Percentiles rank a stretch among this genome's conserved stretches.
Evolutionary conservation across 495 filamentous ascomycete genomes (phyloP).

Genomic region (Penicillium antarcticum): DNA sequence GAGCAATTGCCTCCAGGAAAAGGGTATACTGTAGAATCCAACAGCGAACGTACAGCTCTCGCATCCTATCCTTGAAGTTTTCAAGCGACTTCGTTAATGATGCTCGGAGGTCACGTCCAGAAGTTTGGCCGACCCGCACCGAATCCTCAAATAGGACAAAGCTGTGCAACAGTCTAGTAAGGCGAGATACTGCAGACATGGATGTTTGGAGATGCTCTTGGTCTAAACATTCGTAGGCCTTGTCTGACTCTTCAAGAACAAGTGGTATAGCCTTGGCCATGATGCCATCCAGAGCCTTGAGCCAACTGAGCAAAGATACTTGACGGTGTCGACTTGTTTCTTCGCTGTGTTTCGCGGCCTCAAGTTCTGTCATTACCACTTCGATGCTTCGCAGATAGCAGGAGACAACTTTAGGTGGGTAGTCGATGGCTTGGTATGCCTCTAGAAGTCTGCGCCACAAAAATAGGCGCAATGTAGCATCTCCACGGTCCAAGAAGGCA

Average conservation of each 20-base stretch:
- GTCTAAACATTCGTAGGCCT: conserved; percentile 79
- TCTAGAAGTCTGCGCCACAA: conserved; percentile 85
- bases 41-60: conserved; percentile 83
- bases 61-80: conserved; percentile 65
- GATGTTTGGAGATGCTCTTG: conserved; percentile 70
- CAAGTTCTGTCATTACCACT: conserved; percentile 71
- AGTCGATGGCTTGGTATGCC: conserved; percentile 79
- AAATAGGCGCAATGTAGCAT: conserved; percentile 75
- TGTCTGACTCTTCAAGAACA: conserved; percentile 60
- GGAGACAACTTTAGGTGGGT: conserved; percentile 79
- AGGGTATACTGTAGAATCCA: conserved; percentile 80
- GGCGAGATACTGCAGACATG: conserved; percentile 60
- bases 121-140: conserved; percentile 65
- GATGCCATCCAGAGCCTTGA: conserved; percentile 74
- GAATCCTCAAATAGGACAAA: conserved; percentile 81
- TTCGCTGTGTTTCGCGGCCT: conserved; percentile 58
- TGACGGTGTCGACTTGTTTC: conserved; percentile 59
- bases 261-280: conserved; percentile 61
- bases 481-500: conserved; percentile 76
- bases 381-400: conserved; percentile 83
- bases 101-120: conserved; percentile 36
- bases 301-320: conserved; percentile 64
- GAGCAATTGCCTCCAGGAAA: conserved; percentile 68
- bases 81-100: conserved; percentile 44
- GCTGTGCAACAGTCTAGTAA: conserved; percentile 70